phyloP scores from a whole-genome alignment of 306 rosid species.

The Rosa chinensis region DNA sequence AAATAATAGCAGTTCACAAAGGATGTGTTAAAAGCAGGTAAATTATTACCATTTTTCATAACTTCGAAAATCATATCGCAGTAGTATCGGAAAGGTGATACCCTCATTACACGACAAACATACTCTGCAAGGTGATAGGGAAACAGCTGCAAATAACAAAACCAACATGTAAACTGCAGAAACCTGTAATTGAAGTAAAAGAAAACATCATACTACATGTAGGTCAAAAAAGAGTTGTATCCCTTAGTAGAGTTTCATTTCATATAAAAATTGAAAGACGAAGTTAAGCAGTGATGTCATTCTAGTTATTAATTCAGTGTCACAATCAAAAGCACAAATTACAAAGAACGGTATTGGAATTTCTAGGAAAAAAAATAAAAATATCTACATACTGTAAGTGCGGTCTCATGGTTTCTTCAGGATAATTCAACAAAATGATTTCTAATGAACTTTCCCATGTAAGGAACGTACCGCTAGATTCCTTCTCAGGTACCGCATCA shows the following conservation, averaged over 20 bases:
- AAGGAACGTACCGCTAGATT: conserved; percentile 70
- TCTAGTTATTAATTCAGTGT: not conserved
- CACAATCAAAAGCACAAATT: not conserved
- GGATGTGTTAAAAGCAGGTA: conserved; percentile 32
- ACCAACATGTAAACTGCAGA: conserved; percentile 36
- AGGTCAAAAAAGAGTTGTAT: not conserved
- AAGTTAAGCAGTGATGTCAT: conserved; percentile 3
- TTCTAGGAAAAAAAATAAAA: too few relatives aligned
- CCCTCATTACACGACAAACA: conserved; percentile 92
- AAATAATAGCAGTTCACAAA: conserved; percentile 5
- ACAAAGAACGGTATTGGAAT: not conserved
- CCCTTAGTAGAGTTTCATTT: conserved; percentile 14
- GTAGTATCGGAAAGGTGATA: conserved; percentile 91
- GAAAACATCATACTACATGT: conserved; percentile 1
- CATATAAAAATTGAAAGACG: not conserved
- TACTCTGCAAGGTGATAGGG: conserved; percentile 91
- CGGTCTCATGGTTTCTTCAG: not conserved
- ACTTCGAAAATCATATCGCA: conserved; percentile 95
- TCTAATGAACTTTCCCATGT: conserved; percentile 24
- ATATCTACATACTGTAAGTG: not conserved
- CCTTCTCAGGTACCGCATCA: conserved; percentile 86
- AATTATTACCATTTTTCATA: conserved; percentile 79
- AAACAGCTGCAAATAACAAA: conserved; percentile 72
- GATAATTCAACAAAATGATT: conserved; percentile 23
- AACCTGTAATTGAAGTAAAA: conserved; percentile 22